Evolutionary conservation across 169 alveolate species (phyloP).

Genomic region (Plasmodium chabaudi): DNA sequence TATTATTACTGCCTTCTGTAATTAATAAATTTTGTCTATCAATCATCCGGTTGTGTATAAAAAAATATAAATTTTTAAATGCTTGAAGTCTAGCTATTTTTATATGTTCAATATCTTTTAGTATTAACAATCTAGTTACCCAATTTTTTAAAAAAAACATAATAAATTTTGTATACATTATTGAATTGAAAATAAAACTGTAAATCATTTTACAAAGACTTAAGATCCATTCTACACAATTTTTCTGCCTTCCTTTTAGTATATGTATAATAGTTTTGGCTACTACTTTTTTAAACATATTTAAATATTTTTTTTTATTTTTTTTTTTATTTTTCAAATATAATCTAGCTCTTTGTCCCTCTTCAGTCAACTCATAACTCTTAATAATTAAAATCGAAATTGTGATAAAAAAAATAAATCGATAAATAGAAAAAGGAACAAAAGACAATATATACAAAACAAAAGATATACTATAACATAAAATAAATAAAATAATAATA

Average conservation of each 20-base stretch:
- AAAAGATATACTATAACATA: constrained; percentile 55
- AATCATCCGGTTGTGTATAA: constrained; percentile 53
- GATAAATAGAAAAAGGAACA: constrained; percentile 49
- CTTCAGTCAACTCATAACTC: constrained; percentile 66
- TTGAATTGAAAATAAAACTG: not conserved
- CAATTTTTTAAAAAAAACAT: constrained; percentile 65
- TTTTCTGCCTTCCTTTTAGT: constrained; percentile 4
- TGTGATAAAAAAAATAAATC: constrained; percentile 21
- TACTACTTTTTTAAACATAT: not conserved
- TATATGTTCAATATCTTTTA: constrained; percentile 73
- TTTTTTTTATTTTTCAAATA: constrained; percentile 17
- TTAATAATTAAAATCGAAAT: constrained; percentile 13
- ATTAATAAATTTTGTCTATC: not conserved
- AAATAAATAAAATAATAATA: constrained; percentile 36
- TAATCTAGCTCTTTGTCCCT: constrained; percentile 34
- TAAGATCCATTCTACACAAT: not conserved
- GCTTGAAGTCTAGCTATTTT: constrained; percentile 66
- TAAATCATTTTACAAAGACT: constrained; percentile 2
- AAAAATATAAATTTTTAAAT: constrained; percentile 59
- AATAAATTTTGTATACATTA: constrained; percentile 29
- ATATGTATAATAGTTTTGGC: not conserved
- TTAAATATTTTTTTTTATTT: not conserved
- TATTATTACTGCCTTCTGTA: too few species aligned
- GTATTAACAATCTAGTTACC: constrained; percentile 46
- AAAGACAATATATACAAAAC: constrained; percentile 34